These are phyloP conservation scores for Hyphodiscus hymeniophilus DNA, from an alignment of 495 filamentous ascomycete genomes.

Conservation along the genomic window DNA sequence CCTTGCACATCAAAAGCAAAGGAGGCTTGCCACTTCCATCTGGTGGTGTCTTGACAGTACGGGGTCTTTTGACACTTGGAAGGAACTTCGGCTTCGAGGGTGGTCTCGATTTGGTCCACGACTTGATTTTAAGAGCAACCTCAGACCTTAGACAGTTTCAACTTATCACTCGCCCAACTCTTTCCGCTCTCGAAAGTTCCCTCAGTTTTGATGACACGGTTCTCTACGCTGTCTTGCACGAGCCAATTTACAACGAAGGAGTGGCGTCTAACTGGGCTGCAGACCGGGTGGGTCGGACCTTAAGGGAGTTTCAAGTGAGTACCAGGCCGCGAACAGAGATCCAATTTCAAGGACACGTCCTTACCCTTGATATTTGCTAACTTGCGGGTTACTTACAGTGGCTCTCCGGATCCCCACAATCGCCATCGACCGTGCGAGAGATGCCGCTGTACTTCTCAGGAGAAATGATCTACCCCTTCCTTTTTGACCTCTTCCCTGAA, in stretches of 20 bases:
- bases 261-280: constrained; percentile 42
- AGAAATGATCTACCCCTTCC: constrained; percentile 83
- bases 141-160: constrained; percentile 66
- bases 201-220: constrained; percentile 64
- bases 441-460: constrained; percentile 75
- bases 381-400: too few relatives aligned
- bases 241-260: constrained; percentile 65
- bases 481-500: constrained; percentile 70
- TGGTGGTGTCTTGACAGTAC: constrained; percentile 60
- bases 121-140: constrained; percentile 57
- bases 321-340: too few relatives aligned
- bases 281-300: constrained; percentile 29
- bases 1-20: constrained; percentile 50
- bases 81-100: constrained; percentile 70
- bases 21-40: constrained; percentile 48
- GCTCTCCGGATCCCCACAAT: constrained; percentile 25
- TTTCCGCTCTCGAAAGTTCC: constrained; percentile 55
- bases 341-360: too few relatives aligned
- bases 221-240: constrained; percentile 81
- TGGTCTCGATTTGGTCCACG: constrained; percentile 60
- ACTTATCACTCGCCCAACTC: constrained; percentile 60
- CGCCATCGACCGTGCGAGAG: constrained; percentile 26
- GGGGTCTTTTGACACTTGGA: constrained; percentile 67
- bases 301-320: constrained; percentile 30
- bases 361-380: too few relatives aligned